phyloP scores from a whole-genome alignment of 495 filamentous ascomycete genomes.

The Lindgomyces ingoldianus region DNA sequence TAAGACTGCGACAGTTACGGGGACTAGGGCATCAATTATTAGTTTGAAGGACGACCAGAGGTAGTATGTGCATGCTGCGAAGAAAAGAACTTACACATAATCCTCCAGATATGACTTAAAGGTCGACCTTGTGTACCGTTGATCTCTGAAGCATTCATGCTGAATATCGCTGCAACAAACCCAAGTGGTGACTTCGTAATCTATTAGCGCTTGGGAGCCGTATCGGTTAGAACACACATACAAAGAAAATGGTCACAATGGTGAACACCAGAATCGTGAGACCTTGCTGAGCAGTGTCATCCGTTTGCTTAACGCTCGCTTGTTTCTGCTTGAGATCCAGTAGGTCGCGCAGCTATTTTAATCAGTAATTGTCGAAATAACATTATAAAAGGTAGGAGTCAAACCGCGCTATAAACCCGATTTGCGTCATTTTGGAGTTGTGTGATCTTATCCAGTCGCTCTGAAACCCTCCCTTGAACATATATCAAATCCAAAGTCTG shows the following conservation, averaged over 20 bases:
- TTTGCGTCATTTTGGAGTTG: neutral
- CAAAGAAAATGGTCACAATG: slow-evolving; percentile 3
- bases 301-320: neutral
- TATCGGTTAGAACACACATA: neutral
- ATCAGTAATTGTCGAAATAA: neutral
- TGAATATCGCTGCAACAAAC: slow-evolving; percentile 9
- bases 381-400: neutral
- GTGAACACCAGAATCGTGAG: slow-evolving; percentile 9
- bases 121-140: neutral
- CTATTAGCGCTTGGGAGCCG: no score
- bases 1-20: no score
- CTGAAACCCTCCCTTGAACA: neutral
- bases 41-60: no score
- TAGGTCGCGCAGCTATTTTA: neutral
- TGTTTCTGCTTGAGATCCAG: slow-evolving; percentile 10
- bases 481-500: neutral
- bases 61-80: no score
- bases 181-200: neutral
- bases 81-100: no score
- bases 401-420: neutral
- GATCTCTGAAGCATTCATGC: slow-evolving; percentile 6
- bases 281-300: neutral
- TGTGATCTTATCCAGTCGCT: neutral
- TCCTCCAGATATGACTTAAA: no score
- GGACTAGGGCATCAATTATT: no score